A percentile compares a stretch with the other conserved stretches of the same genome.
Evolutionary conservation across 371 early-diverging fungal genomes (phyloP).

Genomic region (Parasitella parasitica): DNA sequence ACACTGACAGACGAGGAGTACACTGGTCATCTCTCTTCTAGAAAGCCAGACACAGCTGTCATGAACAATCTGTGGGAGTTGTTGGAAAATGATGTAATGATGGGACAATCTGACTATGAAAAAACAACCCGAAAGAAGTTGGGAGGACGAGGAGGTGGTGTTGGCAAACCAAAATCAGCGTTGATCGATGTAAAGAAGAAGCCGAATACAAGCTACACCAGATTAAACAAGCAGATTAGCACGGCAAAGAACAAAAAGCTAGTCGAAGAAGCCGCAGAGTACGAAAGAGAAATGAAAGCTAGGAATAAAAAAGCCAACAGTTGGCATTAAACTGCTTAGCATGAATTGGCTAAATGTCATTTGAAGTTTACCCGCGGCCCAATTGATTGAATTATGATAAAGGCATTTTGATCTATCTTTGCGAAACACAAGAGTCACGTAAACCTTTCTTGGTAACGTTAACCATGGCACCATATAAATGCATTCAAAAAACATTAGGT

Average conservation of each 20-base stretch:
- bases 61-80: constrained; percentile 54
- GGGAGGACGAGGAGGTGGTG: background rate
- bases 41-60: background rate
- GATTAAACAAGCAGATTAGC: constrained; percentile 43
- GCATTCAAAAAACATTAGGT: background rate
- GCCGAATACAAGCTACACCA: constrained; percentile 39
- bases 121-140: constrained; percentile 27
- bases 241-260: constrained; percentile 21
- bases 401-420: too few relatives aligned
- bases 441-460: too few relatives aligned
- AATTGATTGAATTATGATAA: too few relatives aligned
- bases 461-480: too few relatives aligned
- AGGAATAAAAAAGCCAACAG: constrained; percentile 12
- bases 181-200: constrained; percentile 57
- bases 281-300: constrained; percentile 35
- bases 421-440: too few relatives aligned
- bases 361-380: background rate
- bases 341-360: background rate
- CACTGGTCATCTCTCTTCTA: background rate
- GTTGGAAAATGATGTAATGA: constrained; percentile 54
- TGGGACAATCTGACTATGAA: constrained; percentile 43
- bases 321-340: background rate
- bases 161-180: constrained; percentile 30
- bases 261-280: constrained; percentile 37
- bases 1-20: background rate